Percentiles rank a stretch among this genome's conserved stretches.
Evolutionary conservation across 345 rosid genomes (phyloP).

Genomic region (Excoecaria cochinchinensis): DNA sequence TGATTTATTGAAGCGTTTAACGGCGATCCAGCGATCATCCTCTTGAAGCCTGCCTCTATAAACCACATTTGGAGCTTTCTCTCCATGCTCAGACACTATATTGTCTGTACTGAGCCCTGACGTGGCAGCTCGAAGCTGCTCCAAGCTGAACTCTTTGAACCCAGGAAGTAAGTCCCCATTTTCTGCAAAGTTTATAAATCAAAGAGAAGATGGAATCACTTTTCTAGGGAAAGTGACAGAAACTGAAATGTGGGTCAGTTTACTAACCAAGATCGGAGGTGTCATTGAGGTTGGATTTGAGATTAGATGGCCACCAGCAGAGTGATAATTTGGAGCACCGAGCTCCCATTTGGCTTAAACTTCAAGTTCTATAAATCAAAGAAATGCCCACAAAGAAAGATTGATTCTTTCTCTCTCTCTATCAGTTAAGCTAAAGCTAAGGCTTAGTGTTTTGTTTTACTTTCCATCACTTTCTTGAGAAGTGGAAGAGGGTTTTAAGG

Average conservation of each 20-base stretch:
- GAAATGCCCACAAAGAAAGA: neutral
- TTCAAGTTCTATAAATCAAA: conserved; percentile 5
- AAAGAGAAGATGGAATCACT: conserved; percentile 6
- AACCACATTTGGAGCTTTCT: conserved; percentile 93
- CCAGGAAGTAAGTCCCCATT: conserved; percentile 65
- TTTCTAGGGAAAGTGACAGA: conserved; percentile 32
- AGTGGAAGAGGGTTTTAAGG: conserved; percentile 21
- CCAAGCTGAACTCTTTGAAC: conserved; percentile 70
- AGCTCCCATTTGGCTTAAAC: conserved; percentile 60
- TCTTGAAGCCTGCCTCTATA: conserved; percentile 73
- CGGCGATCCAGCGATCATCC: conserved; percentile 70
- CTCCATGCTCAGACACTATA: conserved; percentile 95
- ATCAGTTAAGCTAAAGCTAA: neutral
- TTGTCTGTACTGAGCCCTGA: conserved; percentile 69
- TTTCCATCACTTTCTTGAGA: conserved; percentile 21
- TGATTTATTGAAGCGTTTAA: conserved; percentile 80
- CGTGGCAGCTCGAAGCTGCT: conserved; percentile 79
- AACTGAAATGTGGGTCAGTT: conserved; percentile 4
- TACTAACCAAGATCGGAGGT: conserved; percentile 73
- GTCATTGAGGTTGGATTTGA: conserved; percentile 56
- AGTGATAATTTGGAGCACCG: conserved; percentile 86
- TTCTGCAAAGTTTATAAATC: conserved; percentile 34
- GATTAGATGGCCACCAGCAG: conserved; percentile 83
- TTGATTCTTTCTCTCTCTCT: neutral
- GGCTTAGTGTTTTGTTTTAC: neutral